A percentile compares a stretch with the other conserved stretches of the same genome.
Conservation (phyloP, 108 stramenopile genomes). For the Craspedostauros australis region DNA sequence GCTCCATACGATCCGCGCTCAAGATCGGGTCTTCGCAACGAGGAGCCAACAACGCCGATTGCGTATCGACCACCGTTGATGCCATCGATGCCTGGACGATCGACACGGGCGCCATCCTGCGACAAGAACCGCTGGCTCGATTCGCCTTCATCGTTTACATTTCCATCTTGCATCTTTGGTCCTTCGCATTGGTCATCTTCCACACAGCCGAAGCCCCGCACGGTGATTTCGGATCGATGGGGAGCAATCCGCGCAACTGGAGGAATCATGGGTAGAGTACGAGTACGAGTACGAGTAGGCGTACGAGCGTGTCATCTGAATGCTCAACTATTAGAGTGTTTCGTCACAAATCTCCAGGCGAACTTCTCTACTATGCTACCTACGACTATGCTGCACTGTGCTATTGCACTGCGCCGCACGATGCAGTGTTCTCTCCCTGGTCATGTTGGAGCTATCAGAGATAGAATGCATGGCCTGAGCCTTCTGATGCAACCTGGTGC, state of each 20-base stretch:
- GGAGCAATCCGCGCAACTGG: slow-evolving; percentile 30
- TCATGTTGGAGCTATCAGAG: too few relatives aligned
- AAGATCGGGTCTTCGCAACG: slow-evolving; percentile 51
- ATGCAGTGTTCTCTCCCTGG: too few relatives aligned
- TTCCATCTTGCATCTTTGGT: slow-evolving; percentile 68
- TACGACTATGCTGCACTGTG: too few relatives aligned
- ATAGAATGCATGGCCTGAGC: too few relatives aligned
- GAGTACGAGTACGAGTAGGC: too few relatives aligned
- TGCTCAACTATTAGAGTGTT: too few relatives aligned
- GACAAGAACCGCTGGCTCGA: slow-evolving; percentile 71
- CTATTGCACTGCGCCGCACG: too few relatives aligned
- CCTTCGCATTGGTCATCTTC: slow-evolving; percentile 75
- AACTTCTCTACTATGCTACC: too few relatives aligned
- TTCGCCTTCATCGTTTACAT: slow-evolving; percentile 65
- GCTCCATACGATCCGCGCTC: slow-evolving; percentile 66
- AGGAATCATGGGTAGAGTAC: slow-evolving; percentile 9
- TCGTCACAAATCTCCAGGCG: too few relatives aligned
- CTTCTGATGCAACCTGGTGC: too few relatives aligned
- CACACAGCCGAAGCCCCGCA: slow-evolving; percentile 41
- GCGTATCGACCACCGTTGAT: slow-evolving; percentile 55
- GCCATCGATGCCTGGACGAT: slow-evolving; percentile 67
- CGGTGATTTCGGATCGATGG: slow-evolving; percentile 36
- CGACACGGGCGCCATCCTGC: slow-evolving; percentile 59
- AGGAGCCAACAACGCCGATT: slow-evolving; percentile 37
- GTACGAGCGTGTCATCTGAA: not conserved